These are phyloP conservation scores for Boeremia exigua DNA, from an alignment of 2,329 filamentous ascomycete genomes.

Conservation along the genomic window DNA sequence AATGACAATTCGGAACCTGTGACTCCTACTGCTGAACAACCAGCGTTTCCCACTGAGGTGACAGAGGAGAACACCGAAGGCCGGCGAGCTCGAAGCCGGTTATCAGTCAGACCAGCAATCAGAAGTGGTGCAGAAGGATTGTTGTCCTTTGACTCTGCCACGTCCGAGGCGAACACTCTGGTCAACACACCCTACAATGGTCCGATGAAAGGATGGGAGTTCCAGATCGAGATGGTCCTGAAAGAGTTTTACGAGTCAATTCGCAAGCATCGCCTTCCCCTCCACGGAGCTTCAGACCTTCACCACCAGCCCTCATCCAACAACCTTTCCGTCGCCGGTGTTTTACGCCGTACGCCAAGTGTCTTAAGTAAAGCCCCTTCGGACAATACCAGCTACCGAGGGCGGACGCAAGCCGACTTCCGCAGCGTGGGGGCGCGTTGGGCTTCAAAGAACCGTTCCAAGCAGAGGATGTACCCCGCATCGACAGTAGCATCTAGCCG, in stretches of 20 bases:
- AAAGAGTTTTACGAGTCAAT: conserved; percentile 94
- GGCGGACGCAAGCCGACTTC: conserved; percentile 69
- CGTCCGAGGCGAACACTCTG: conserved; percentile 71
- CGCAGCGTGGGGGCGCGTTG: conserved; percentile 72
- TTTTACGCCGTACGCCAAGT: conserved; percentile 85
- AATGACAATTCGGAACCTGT: conserved; percentile 44
- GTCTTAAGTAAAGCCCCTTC: conserved; percentile 93
- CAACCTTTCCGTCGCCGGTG: conserved; percentile 71
- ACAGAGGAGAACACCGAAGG: conserved; percentile 45
- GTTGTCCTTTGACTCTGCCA: conserved; percentile 43
- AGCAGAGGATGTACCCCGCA: conserved; percentile 75
- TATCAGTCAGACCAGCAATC: conserved; percentile 51
- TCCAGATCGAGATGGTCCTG: conserved; percentile 85
- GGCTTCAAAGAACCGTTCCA: conserved; percentile 84
- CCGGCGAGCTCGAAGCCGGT: conserved; percentile 47
- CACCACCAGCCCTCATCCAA: conserved; percentile 58
- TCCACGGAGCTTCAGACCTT: conserved; percentile 72
- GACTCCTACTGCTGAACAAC: conserved; percentile 38
- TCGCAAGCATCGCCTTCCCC: conserved; percentile 80
- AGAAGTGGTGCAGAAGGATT: conserved; percentile 46
- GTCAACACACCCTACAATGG: conserved; percentile 80
- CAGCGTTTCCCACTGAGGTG: conserved; percentile 34
- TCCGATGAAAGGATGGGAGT: conserved; percentile 80
- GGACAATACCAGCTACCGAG: conserved; percentile 75
- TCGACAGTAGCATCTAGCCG: conserved; percentile 88